These are phyloP conservation scores for Phytophthora ramorum DNA, from an alignment of 352 stramenopile species.

Conservation along the genomic window DNA sequence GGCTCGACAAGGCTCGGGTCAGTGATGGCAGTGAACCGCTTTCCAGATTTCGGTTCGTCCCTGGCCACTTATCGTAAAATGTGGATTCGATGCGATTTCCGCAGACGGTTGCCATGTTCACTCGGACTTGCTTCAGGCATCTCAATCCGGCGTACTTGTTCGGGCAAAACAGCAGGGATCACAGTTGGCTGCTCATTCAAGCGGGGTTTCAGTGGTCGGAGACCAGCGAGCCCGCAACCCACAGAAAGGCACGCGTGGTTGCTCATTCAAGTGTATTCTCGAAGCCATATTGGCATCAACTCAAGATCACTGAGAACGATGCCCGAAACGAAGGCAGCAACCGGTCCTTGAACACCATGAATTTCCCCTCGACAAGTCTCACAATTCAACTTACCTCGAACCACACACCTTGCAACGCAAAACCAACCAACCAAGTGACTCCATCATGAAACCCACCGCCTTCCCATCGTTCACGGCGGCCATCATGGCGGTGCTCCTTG, in stretches of 20 bases:
- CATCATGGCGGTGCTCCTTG: conserved; percentile 10
- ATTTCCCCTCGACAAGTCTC: neutral
- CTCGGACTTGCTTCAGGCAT: conserved; percentile 5
- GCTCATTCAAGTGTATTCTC: neutral
- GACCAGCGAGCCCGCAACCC: neutral
- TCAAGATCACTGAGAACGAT: too few relatives aligned
- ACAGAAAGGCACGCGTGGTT: neutral
- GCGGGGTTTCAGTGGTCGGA: neutral
- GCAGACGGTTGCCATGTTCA: conserved; percentile 18
- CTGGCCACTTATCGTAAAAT: conserved; percentile 5
- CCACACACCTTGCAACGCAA: neutral
- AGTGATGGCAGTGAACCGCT: neutral
- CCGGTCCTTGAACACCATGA: neutral
- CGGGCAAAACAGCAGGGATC: conserved; percentile 15
- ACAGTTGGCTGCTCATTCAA: conserved; percentile 5
- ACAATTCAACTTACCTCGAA: conserved; percentile 15
- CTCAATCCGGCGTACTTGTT: conserved; percentile 9
- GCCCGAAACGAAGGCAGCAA: neutral
- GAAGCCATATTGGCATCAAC: neutral
- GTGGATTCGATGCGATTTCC: conserved; percentile 14
- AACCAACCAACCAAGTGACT: neutral
- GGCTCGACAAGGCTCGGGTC: conserved; percentile 12
- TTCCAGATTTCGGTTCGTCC: conserved; percentile 16
- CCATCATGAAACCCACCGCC: conserved; percentile 27
- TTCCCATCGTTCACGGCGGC: conserved; percentile 12